phyloP scores from a whole-genome alignment of 371 early-diverging fungal genomes.

The Parasitella parasitica region DNA sequence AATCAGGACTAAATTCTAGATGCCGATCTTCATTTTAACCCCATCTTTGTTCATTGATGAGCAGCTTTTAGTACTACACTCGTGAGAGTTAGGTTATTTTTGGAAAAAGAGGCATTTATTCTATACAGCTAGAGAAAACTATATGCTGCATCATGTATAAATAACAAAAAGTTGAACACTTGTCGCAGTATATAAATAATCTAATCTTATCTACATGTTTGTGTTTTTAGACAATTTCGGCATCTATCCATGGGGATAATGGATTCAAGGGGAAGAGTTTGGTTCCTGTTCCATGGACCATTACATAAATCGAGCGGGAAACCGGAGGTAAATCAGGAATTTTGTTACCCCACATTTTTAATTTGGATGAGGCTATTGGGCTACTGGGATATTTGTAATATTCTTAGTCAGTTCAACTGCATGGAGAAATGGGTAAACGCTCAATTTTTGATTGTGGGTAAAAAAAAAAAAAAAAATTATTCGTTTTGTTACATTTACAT shows the following conservation, averaged over 20 bases:
- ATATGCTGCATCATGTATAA: too few species aligned
- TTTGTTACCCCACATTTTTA: neutral
- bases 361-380: neutral
- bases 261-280: neutral
- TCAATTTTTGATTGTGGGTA: neutral
- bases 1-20: neutral
- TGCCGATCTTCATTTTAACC: constrained; percentile 1
- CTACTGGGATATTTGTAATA: neutral
- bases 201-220: neutral
- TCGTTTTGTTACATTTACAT: neutral
- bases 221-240: neutral
- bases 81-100: constrained; percentile 1
- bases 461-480: too few species aligned
- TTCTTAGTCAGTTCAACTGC: neutral
- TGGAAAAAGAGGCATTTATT: neutral
- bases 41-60: neutral
- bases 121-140: too few species aligned
- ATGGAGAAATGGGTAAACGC: neutral
- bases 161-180: too few species aligned
- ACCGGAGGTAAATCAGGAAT: neutral
- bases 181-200: too few species aligned
- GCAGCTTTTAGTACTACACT: neutral
- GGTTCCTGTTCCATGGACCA: neutral
- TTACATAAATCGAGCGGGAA: neutral
- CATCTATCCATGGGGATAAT: neutral